Evolutionary conservation across 1,139 yeast genomes (phyloP).

Genomic region (Pichia sp.): DNA sequence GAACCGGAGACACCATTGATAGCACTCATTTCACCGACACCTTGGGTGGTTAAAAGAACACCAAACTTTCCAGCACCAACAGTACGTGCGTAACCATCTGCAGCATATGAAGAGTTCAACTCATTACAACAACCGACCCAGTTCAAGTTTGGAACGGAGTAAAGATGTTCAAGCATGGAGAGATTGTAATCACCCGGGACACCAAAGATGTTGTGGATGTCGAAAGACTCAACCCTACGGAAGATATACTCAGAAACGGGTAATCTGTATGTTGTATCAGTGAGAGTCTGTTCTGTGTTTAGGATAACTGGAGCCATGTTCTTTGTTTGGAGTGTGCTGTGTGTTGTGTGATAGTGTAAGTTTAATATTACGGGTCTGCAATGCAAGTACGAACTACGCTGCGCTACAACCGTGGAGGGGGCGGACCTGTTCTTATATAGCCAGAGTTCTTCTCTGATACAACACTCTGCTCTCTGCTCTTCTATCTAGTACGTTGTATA

Average conservation of each 20-base stretch:
- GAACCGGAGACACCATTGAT: conserved; percentile 80
- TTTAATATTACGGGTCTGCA: too few relatives aligned
- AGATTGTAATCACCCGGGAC: conserved; percentile 38
- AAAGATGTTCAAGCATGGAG: conserved; percentile 26
- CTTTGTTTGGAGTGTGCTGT: too few relatives aligned
- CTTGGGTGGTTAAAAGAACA: conserved; percentile 50
- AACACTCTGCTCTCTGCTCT: too few relatives aligned
- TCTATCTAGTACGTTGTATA: too few relatives aligned
- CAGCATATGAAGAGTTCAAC: conserved; percentile 38
- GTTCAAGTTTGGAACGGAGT: conserved; percentile 22
- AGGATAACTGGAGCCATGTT: conserved; percentile 26
- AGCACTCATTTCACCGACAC: conserved; percentile 86
- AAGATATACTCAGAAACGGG: conserved; percentile 47
- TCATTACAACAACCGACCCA: conserved; percentile 31
- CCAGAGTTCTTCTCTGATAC: too few relatives aligned
- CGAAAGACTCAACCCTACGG: conserved; percentile 40
- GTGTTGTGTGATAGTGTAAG: too few relatives aligned
- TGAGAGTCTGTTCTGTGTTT: neutral
- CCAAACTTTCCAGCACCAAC: conserved; percentile 22
- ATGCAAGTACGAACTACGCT: too few relatives aligned
- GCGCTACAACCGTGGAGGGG: too few relatives aligned
- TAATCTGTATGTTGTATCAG: conserved; percentile 1
- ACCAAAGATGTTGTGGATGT: conserved; percentile 41
- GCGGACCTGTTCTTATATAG: too few relatives aligned
- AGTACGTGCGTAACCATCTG: conserved; percentile 38